phyloP scores from a whole-genome alignment of 2,329 filamentous ascomycete genomes.

The Fusarium torreyae region DNA sequence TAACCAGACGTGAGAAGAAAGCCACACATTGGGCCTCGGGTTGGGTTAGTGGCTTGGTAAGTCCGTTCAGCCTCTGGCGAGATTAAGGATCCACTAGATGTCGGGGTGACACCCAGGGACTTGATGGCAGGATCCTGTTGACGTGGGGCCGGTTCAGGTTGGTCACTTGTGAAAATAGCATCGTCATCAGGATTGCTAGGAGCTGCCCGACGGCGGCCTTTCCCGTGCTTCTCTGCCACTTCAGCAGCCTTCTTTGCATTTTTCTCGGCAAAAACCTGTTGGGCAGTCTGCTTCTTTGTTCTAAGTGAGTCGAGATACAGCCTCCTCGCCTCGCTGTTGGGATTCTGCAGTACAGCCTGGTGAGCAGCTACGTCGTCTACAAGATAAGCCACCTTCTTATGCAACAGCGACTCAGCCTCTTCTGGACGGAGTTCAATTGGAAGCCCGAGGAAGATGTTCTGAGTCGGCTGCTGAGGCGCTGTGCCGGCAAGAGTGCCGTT shows the following conservation, averaged over 20 bases:
- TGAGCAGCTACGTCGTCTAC: conserved; percentile 85
- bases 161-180: conserved; percentile 39
- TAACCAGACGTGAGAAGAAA: conserved; percentile 85
- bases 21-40: conserved; percentile 75
- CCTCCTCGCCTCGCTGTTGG: conserved; percentile 70
- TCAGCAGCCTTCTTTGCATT: conserved; percentile 56
- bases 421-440: conserved; percentile 93
- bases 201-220: conserved; percentile 6
- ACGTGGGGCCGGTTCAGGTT: conserved; percentile 24
- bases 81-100: conserved; percentile 54
- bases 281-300: conserved; percentile 59
- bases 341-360: conserved; percentile 71
- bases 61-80: conserved; percentile 28
- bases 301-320: conserved; percentile 74
- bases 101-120: conserved; percentile 55
- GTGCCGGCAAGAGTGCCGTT: conserved; percentile 90
- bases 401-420: conserved; percentile 86
- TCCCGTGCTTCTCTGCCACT: conserved; percentile 43
- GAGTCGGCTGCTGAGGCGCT: conserved; percentile 91
- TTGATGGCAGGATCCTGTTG: conserved; percentile 37
- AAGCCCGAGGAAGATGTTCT: conserved; percentile 92
- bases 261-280: conserved; percentile 58
- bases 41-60: conserved; percentile 34
- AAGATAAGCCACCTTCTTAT: conserved; percentile 82
- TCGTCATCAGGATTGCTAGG: conserved; percentile 32